These are phyloP conservation scores for Chamaecyparis obtusa DNA, from an alignment of 75 land plant species.

Conservation along the genomic window DNA sequence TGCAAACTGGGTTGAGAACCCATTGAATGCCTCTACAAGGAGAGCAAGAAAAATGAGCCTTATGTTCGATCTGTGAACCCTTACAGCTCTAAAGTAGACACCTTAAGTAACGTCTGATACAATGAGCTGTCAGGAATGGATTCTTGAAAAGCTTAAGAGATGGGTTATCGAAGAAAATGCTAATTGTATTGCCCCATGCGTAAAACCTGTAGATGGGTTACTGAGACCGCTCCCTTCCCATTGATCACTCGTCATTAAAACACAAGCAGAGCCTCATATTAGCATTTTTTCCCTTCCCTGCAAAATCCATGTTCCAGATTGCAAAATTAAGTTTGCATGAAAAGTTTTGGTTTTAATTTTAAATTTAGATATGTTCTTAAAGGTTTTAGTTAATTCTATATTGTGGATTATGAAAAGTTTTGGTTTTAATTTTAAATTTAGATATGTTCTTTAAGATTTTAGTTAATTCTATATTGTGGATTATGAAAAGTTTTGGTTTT, in stretches of 20 bases:
- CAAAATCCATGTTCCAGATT: slow-evolving; percentile 10
- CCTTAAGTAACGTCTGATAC: neutral
- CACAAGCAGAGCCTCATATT: neutral
- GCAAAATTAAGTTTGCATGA: slow-evolving; percentile 1
- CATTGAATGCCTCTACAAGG: no score
- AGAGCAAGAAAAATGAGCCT: no score
- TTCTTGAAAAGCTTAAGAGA: neutral
- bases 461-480: no score
- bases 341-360: no score
- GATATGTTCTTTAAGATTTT: no score
- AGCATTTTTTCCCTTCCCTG: neutral
- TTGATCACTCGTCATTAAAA: neutral
- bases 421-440: no score
- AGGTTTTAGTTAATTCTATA: no score
- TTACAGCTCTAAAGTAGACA: neutral
- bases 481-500: no score
- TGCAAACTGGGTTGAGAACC: no score
- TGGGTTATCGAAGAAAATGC: neutral
- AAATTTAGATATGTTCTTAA: no score
- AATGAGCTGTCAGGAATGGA: neutral
- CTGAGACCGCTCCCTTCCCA: neutral
- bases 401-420: no score
- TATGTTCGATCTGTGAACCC: no score
- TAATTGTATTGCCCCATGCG: neutral
- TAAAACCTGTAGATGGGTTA: neutral